Base-by-base conservation (phyloP, 164 flowering plant genomes). In the Chimonanthus praecox region DNA sequence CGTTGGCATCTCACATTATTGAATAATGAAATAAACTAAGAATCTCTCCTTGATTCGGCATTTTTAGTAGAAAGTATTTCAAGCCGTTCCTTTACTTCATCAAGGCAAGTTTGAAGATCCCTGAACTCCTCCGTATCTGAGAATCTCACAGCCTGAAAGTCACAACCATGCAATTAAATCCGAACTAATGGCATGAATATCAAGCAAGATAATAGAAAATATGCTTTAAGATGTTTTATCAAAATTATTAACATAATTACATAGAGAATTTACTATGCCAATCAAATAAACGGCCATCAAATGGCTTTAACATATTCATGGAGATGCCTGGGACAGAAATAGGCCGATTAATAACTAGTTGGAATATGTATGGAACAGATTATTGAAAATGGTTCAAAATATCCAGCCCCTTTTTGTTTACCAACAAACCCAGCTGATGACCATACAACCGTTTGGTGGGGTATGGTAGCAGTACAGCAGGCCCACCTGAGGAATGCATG, bases 131-230 rank as follows among this genome's bases (percentile, higher is more conserved):
- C 79, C 8, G 82, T 83, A 67, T 86, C 85, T 44, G 88, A 82
- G 80, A 90, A 90, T 69, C 77, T 82, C 20, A 4, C 85, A 47
- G 88, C 94, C 93, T 90, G 85, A 61, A 73, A 76, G 73, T 44
- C 15, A 4, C 60, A 54, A 10, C 11, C 16, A 13, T 54, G 16
- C 60, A 7, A 13, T 13, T 54, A 13, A 54, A 54, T 54, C 60
- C 16, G 2, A 2, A 54, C 16, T 11, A 54, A 54, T 54, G 16
- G 9, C 16, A 54, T 54, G 60, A 13, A 54, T 54, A n/a, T 54
- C 4, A 54, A 54, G 16, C 9, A 2, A 54, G 60, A 10, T 54
- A 54, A 6, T n/a, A 13, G 16, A 11, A 54, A 6, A n/a, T n/a
- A 54, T 54, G 60, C 16, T 54, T 54, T 9, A 6, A n/a, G 16